Evolutionary conservation across 2,329 filamentous ascomycete species (phyloP), one percentile per base, ranked within the genome.

Genomic region (Ophiostoma populinum): DNA sequence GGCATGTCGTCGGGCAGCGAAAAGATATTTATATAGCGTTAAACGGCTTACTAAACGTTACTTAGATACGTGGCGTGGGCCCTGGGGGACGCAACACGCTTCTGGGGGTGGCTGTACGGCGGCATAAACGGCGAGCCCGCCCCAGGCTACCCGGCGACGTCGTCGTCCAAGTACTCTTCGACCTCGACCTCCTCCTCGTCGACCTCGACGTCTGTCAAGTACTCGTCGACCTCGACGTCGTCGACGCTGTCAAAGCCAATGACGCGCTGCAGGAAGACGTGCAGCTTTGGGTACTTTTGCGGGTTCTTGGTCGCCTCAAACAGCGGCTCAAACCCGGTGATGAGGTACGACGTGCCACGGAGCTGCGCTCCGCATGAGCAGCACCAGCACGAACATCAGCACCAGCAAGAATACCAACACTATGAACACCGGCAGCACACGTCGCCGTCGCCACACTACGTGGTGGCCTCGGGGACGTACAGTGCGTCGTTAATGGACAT

Each of bases 201-300:
- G n/a, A n/a, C n/a, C n/a, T n/a, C n/a, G n/a, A n/a, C n/a, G n/a
- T n/a, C n/a, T n/a, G n/a, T n/a, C n/a, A n/a, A n/a, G n/a, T n/a
- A n/a, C n/a, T n/a, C n/a, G n/a, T n/a, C n/a, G n/a, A n/a, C n/a
- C n/a, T n/a, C n/a, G n/a, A n/a, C 90, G 47, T 98, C 90, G 50
- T 98, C 90, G 31, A 98, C 90, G 48, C 83, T 92, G 55, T 98
- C 90, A 49, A 98, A 92, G 1, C 90, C 90, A 49, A 98, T 83
- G 20, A 98, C 90, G 40, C 90, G 69, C 53, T 98, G 86, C 34
- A 98, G 58, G 58, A 98, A 95, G 30, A 95, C 61, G 52, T 98
- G 87, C 13, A 98, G 69, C 51, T 98, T 94, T 2, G 85, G 85
- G 50, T 95, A 83, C 45, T 71, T 83, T 24, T 65, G 65, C 0